Base-by-base conservation (phyloP, 331 rosid species). In the Saraca asoca region DNA sequence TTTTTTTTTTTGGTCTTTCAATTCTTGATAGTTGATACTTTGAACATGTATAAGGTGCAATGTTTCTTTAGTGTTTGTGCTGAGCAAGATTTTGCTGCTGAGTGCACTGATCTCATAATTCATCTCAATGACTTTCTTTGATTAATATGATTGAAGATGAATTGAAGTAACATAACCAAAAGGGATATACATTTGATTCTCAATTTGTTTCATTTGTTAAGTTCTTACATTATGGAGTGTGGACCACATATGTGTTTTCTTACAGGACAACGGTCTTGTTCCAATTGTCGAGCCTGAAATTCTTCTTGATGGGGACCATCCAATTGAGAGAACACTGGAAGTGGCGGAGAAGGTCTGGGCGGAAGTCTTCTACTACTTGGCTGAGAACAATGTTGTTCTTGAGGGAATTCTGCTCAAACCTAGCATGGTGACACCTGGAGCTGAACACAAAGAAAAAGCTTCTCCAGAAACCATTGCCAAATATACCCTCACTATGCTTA, bases 281-380 rank as follows among this genome's bases (percentile, higher is more conserved):
- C 98, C 98, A 65, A 93, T 93, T 43, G 98, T 93, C 50, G 98
- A 93, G 79, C 98, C 98, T 64, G 98, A 93, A 80, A 93, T 93
- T 82, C 96, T 93, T 84, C 97, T 93, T 14, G 98, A 90, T 37
- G 98, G 98, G 17, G 96, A 93, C 68, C 98, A 93, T 82, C 85
- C 98, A 52, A 90, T 93, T 18, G 97, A 93, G 73, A 88, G 97
- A 81, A 86, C 98, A 7, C 75, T 88, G 50, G 97, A 90, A 82
- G 98, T 93, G 66, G 98, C 98, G 14, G 98, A 93, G 76, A 93
- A 90, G 82, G 98, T 93, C 72, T 93, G 98, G 98, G 64, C 97
- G 0, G 97, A 90, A 79, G 98, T 93, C 67, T 93, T 90, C 90
- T 87, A 61, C 80, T 93, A 86, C 81, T 81, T 93, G 89, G 95